phyloP scores from a whole-genome alignment of 768 basidiomycete species.

The Pluteus cervinus region DNA sequence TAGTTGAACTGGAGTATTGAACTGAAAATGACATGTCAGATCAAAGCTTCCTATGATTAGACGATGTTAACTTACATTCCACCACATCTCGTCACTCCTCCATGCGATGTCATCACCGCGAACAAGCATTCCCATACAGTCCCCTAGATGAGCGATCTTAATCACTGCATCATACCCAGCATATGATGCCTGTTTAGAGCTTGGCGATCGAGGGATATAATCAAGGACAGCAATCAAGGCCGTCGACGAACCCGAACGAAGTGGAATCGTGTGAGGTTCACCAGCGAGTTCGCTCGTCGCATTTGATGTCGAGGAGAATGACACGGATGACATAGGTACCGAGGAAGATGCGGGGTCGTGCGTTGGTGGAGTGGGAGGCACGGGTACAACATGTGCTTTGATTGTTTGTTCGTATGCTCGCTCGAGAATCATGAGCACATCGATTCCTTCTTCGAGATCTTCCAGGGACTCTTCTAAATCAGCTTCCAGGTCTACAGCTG shows the following conservation, averaged over 20 bases:
- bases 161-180: constrained; percentile 50
- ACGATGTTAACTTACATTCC: constrained; percentile 43
- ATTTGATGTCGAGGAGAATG: too few species aligned
- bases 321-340: constrained; percentile 11
- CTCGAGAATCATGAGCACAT: constrained; percentile 64
- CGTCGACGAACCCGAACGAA: constrained; percentile 6
- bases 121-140: constrained; percentile 85
- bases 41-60: constrained; percentile 2
- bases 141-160: constrained; percentile 79
- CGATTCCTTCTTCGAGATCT: constrained; percentile 64
- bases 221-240: constrained; percentile 12
- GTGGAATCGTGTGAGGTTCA: constrained; percentile 2
- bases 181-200: constrained; percentile 4
- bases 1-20: constrained; percentile 43
- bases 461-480: constrained; percentile 38
- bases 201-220: constrained; percentile 10
- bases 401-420: constrained; percentile 64
- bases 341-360: constrained; percentile 6
- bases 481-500: constrained; percentile 15
- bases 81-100: constrained; percentile 93
- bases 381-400: constrained; percentile 46
- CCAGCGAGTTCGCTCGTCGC: too few species aligned
- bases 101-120: constrained; percentile 75
- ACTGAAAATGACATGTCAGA: constrained; percentile 11
- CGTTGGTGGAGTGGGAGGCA: constrained; percentile 7